These are phyloP conservation scores for Curvularia spicifera DNA, from an alignment of 2,329 filamentous ascomycete species.

Conservation along the genomic window DNA sequence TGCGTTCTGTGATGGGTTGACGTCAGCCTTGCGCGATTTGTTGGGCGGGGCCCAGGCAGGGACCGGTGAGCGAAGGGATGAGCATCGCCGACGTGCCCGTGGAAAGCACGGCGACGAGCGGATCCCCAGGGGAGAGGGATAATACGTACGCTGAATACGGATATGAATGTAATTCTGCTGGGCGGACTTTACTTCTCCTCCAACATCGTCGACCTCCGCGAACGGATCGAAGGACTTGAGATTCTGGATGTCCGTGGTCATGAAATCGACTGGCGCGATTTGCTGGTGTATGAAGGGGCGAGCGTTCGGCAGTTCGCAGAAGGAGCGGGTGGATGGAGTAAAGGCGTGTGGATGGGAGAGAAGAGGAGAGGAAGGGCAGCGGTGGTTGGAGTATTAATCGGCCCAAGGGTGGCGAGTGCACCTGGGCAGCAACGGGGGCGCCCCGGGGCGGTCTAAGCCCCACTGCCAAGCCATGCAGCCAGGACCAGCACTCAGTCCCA, in stretches of 20 bases:
- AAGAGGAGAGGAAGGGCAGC: background rate
- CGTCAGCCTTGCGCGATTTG: slow-evolving; percentile 51
- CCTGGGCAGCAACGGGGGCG: slow-evolving; percentile 6
- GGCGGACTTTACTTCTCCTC: slow-evolving; percentile 83
- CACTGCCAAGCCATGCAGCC: slow-evolving; percentile 10
- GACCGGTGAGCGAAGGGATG: background rate
- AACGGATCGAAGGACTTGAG: slow-evolving; percentile 77
- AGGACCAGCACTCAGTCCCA: background rate
- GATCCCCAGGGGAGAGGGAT: slow-evolving; percentile 51
- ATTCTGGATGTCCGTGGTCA: slow-evolving; percentile 56
- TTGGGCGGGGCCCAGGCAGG: slow-evolving; percentile 1
- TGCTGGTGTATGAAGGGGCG: slow-evolving; percentile 25
- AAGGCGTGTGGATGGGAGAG: slow-evolving; percentile 13
- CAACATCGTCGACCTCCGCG: slow-evolving; percentile 99
- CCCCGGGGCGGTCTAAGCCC: slow-evolving; percentile 17
- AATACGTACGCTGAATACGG: slow-evolving; percentile 86
- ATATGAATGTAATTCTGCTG: slow-evolving; percentile 99
- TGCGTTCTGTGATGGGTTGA: slow-evolving; percentile 74
- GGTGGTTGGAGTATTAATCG: slow-evolving; percentile 14
- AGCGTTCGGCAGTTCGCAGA: slow-evolving; percentile 14
- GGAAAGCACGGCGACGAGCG: background rate
- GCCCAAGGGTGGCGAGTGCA: slow-evolving; percentile 18
- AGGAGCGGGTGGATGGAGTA: slow-evolving; percentile 5
- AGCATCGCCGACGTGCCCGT: background rate
- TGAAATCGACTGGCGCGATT: slow-evolving; percentile 43